These are phyloP conservation scores for Trichoderma sp. DNA, from an alignment of 2,329 filamentous ascomycete genomes.

Conservation along the genomic window DNA sequence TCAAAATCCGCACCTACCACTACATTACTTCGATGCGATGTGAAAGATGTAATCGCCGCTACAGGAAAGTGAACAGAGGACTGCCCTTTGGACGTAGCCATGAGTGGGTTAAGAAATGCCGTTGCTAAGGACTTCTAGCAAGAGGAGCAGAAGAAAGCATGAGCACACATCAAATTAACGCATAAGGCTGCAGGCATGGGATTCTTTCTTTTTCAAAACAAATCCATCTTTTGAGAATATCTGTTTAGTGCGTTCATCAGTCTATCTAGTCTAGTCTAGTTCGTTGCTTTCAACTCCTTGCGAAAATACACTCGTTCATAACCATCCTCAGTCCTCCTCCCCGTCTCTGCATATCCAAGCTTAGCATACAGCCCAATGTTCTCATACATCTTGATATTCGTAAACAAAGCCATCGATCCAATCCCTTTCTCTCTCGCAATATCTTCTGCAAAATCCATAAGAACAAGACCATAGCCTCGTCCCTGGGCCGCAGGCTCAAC, in stretches of 20 bases:
- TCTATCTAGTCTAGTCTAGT: not conserved
- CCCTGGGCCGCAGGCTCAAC: conserved; percentile 36
- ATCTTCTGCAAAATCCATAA: conserved; percentile 36
- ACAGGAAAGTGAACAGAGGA: not conserved
- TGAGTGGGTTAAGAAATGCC: not conserved
- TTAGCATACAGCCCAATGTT: conserved; percentile 33
- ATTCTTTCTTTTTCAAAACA: not conserved
- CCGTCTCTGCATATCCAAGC: conserved; percentile 38
- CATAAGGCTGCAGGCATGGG: not conserved
- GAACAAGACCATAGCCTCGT: conserved; percentile 34
- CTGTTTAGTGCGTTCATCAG: too few species aligned
- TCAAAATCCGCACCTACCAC: not conserved
- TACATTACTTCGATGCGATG: not conserved
- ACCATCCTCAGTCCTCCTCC: conserved; percentile 33
- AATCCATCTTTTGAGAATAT: too few species aligned
- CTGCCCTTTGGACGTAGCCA: not conserved
- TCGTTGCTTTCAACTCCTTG: conserved; percentile 26
- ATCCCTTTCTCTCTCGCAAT: conserved; percentile 30
- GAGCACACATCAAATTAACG: not conserved
- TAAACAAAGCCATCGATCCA: conserved; percentile 34
- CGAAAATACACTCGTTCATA: conserved; percentile 41
- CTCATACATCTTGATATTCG: conserved; percentile 40
- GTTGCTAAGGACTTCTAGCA: not conserved
- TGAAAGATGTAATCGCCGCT: not conserved
- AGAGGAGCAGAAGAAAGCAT: too few species aligned